These are phyloP conservation scores for Fusarium brevicatenulatum DNA, from an alignment of 2,329 filamentous ascomycete genomes.

Conservation along the genomic window DNA sequence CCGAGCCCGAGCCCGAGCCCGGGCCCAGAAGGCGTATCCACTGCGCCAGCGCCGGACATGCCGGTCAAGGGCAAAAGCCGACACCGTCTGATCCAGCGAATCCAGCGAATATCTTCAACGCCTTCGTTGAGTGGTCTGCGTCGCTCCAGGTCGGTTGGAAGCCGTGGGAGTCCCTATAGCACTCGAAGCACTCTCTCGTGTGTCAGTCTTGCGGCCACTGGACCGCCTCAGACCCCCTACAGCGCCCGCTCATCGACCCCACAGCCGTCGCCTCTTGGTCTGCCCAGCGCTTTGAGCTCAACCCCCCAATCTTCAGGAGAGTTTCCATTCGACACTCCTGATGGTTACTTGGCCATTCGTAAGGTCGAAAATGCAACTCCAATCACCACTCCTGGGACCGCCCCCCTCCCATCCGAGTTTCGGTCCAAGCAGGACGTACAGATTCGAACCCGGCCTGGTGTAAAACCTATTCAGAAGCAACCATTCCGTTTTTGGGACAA, in stretches of 20 bases:
- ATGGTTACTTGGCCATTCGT: conserved; percentile 61
- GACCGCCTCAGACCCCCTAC: conserved; percentile 44
- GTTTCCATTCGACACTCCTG: conserved; percentile 55
- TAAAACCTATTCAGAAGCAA: conserved; percentile 44
- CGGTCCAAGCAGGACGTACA: conserved; percentile 52
- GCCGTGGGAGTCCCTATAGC: conserved; percentile 76
- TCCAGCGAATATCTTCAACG: conserved; percentile 85
- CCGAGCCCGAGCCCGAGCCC: conserved; percentile 37
- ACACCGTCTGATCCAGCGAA: conserved; percentile 74
- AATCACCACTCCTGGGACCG: conserved; percentile 56
- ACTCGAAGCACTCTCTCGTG: conserved; percentile 63
- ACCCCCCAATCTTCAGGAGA: conserved; percentile 54
- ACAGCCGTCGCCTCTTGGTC: conserved; percentile 54
- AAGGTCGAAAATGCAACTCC: conserved; percentile 63
- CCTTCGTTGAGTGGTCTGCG: conserved; percentile 74
- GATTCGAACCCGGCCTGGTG: conserved; percentile 25
- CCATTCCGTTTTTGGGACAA: conserved; percentile 78
- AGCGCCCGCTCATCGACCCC: conserved; percentile 48
- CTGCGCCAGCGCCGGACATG: conserved; percentile 43
- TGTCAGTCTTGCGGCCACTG: conserved; percentile 60
- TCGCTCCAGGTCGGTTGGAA: conserved; percentile 73
- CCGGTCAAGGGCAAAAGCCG: conserved; percentile 71
- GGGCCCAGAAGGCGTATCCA: conserved; percentile 39
- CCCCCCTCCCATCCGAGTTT: conserved; percentile 72
- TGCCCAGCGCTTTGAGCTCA: conserved; percentile 50